Evolutionary conservation across 1,284 basidiomycete species (phyloP).

Genomic region (Cryptococcus depauperatus): DNA sequence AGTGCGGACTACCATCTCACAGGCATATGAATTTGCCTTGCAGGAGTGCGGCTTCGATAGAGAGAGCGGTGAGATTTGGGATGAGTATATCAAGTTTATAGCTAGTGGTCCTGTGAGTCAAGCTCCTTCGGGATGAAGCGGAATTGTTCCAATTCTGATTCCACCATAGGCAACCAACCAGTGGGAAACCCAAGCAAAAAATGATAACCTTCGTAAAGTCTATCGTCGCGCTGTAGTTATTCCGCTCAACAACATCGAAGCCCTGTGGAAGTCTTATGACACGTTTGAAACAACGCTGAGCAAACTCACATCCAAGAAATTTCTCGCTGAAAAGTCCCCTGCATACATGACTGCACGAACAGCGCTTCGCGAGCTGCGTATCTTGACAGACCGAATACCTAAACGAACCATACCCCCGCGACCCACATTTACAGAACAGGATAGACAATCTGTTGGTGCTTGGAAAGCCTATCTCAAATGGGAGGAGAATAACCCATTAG

Average conservation of each 20-base stretch:
- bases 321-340: conserved; percentile 73
- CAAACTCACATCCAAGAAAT: conserved; percentile 92
- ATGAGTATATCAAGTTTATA: conserved; percentile 69
- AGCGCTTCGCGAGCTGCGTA: conserved; percentile 70
- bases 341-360: conserved; percentile 90
- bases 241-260: conserved; percentile 86
- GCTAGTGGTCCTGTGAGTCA: conserved; percentile 39
- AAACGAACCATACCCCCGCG: conserved; percentile 58
- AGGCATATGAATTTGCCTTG: conserved; percentile 90
- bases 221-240: conserved; percentile 91
- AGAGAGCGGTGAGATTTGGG: conserved; percentile 53
- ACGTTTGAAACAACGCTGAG: conserved; percentile 85
- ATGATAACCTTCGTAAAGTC: conserved; percentile 82
- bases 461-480: conserved; percentile 93
- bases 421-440: conserved; percentile 64
- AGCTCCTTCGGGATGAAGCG: too few relatives aligned
- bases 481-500: conserved; percentile 88
- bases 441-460: conserved; percentile 65
- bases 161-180: conserved; percentile 60
- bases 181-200: conserved; percentile 94
- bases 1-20: conserved; percentile 65
- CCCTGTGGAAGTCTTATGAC: conserved; percentile 91
- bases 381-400: conserved; percentile 57
- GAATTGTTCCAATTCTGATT: too few relatives aligned
- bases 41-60: conserved; percentile 72